Evolutionary conservation across 306 rosid species (phyloP).

Genomic region (Casuarina glauca): DNA sequence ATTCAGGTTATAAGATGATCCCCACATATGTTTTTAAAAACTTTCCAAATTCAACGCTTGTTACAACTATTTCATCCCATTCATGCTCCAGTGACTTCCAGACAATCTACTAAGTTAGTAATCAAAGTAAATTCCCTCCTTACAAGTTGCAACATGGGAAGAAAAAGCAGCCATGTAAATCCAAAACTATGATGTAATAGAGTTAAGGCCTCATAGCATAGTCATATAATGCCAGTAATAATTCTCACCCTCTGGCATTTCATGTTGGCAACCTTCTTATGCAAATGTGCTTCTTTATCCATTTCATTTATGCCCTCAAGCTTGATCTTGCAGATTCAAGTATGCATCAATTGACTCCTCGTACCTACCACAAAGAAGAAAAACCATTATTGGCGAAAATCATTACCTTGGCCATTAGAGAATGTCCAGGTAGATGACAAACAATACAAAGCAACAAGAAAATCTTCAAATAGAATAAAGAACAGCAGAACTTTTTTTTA

Average conservation of each 20-base stretch:
- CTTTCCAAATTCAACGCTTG: not conserved
- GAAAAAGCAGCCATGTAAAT: not conserved
- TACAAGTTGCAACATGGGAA: constrained; percentile 20
- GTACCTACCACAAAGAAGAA: constrained; percentile 3
- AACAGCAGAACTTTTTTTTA: not conserved
- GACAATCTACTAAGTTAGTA: not conserved
- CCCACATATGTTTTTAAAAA: not conserved
- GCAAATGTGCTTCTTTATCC: constrained; percentile 55
- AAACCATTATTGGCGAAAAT: not conserved
- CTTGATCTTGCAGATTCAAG: constrained; percentile 44
- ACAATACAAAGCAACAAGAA: not conserved
- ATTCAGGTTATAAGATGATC: not conserved
- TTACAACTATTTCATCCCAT: not conserved
- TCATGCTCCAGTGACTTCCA: not conserved
- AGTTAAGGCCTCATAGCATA: constrained; percentile 9
- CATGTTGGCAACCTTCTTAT: constrained; percentile 56
- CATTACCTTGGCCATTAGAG: not conserved
- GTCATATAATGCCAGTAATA: constrained; percentile 8
- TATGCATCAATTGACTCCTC: constrained; percentile 30
- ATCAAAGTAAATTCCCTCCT: constrained; percentile 8
- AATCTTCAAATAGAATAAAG: not conserved
- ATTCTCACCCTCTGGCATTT: constrained; percentile 70
- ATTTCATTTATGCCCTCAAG: constrained; percentile 44
- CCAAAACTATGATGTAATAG: constrained; percentile 7
- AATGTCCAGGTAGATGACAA: not conserved